A percentile compares a stretch with the other conserved stretches of the same genome.
Evolutionary conservation across 2,329 filamentous ascomycete genomes (phyloP).

Genomic region (Ustilaginoidea virens): DNA sequence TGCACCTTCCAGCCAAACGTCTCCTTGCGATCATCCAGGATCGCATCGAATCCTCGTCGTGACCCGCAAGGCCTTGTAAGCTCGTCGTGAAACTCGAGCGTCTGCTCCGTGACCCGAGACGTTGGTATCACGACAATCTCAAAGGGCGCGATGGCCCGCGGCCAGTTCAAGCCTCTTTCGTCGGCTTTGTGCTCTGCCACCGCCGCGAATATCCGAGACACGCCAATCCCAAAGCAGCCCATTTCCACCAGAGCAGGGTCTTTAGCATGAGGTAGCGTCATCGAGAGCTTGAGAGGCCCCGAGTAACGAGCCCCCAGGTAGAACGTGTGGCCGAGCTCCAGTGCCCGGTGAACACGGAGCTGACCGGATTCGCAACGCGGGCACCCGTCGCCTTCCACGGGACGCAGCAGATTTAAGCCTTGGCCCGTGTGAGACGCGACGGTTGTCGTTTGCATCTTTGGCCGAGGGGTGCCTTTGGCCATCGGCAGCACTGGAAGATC

Average conservation of each 20-base stretch:
- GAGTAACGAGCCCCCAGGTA: constrained; percentile 84
- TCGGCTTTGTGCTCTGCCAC: constrained; percentile 65
- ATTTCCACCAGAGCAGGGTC: constrained; percentile 54
- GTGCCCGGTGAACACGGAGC: constrained; percentile 53
- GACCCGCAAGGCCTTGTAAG: constrained; percentile 20
- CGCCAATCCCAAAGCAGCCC: constrained; percentile 92
- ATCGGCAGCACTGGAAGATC: constrained; percentile 12
- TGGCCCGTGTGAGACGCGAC: constrained; percentile 13
- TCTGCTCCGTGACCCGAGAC: constrained; percentile 29
- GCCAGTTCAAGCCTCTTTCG: constrained; percentile 70
- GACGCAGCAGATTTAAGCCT: constrained; percentile 45
- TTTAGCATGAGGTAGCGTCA: constrained; percentile 25
- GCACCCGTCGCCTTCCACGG: constrained; percentile 55
- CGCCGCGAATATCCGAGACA: constrained; percentile 80
- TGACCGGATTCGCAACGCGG: constrained; percentile 49
- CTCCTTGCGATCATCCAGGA: constrained; percentile 59
- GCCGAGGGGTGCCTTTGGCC: constrained; percentile 3
- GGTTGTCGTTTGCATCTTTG: constrained; percentile 1
- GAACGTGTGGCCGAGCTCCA: constrained; percentile 93
- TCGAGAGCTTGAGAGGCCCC: constrained; percentile 49
- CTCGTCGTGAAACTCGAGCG: constrained; percentile 46
- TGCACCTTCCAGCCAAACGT: constrained; percentile 71
- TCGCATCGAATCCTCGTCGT: constrained; percentile 35
- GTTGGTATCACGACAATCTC: constrained; percentile 52
- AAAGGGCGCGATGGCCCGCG: constrained; percentile 70